These are phyloP conservation scores for Lachancea fermentati DNA, from an alignment of 805 yeast species.

Conservation along the genomic window DNA sequence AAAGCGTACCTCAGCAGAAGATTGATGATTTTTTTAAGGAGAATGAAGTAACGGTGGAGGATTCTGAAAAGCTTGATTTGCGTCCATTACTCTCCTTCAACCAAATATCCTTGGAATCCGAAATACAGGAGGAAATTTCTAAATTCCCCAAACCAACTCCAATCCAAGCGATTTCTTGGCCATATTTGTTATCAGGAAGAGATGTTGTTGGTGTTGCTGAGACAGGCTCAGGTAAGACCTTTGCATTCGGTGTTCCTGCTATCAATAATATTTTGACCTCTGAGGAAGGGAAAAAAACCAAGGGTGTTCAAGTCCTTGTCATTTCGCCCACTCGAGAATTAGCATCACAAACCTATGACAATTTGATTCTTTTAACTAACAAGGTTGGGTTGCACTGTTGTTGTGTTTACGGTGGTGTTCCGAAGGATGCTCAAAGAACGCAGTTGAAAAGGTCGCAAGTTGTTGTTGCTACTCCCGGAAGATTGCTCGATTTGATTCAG, in stretches of 20 bases:
- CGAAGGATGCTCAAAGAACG: slow-evolving; percentile 84
- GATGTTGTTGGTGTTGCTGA: slow-evolving; percentile 98
- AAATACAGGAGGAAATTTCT: slow-evolving; percentile 54
- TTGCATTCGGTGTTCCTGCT: slow-evolving; percentile 98
- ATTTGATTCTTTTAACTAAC: slow-evolving; percentile 58
- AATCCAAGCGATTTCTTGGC: slow-evolving; percentile 94
- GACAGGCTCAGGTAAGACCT: slow-evolving; percentile 96
- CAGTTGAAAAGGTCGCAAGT: slow-evolving; percentile 63
- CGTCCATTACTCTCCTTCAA: slow-evolving; percentile 69
- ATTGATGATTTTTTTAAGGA: slow-evolving; percentile 56
- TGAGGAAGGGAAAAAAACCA: slow-evolving; percentile 21
- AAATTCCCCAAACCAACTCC: slow-evolving; percentile 91
- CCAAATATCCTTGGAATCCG: slow-evolving; percentile 50
- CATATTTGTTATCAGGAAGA: slow-evolving; percentile 66
- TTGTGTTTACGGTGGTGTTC: slow-evolving; percentile 95
- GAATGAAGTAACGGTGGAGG: slow-evolving; percentile 79
- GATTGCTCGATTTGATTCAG: slow-evolving; percentile 82
- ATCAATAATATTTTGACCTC: slow-evolving; percentile 53
- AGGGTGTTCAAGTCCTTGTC: slow-evolving; percentile 68
- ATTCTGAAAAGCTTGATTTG: slow-evolving; percentile 45
- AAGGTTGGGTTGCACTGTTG: slow-evolving; percentile 62
- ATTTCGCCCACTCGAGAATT: slow-evolving; percentile 97
- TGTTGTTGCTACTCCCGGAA: slow-evolving; percentile 98
- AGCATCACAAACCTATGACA: slow-evolving; percentile 90
- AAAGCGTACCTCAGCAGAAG: slow-evolving; percentile 45